Evolutionary conservation across 1,284 basidiomycete species (phyloP), one percentile per base, ranked within the genome.

Genomic region (Xerocomus amazonicus): DNA sequence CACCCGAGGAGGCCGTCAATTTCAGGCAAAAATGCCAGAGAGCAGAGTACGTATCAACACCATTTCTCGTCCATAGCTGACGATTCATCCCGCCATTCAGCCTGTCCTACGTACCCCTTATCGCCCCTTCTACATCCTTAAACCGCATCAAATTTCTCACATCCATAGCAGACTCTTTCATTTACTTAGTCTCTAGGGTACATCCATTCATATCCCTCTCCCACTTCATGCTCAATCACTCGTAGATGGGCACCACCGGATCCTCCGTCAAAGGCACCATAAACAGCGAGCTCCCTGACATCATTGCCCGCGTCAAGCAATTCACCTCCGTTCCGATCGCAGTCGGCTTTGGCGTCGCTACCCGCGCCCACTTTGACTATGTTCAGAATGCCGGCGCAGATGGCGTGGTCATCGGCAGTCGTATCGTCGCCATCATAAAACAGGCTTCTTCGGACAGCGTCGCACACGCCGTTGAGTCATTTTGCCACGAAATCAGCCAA

Each of bases 331-430:
- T 63, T 28, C 93, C 96, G 3, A 78, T 99, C 45, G 95, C 93
- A 9, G 96, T 99, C 56, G 97, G 96, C 19, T 99, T 99, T 65
- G 96, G 96, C 46, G 92, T 99, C 23, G 87, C 94, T 23, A 96
- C 88, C n/a, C 83, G 90, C 17, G 81, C 85, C 19, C 95, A 99
- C 70, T 97, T 95, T 68, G 83, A 96, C 56, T 78, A 81, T 51
- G 92, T 97, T 50, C 81, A 80, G 32, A 77, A 85, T 51, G 81
- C 92, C 17, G 96, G 96, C 37, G 92, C 95, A 4, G 94, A 98
- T 60, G 97, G 89, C 54, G 92, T 97, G 29, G 96, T 98, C 47
- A 84, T 99, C 54, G 96, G 96, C 37, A 95, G 90, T 61, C 84
- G 87, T 53, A 72, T 99, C 37, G 87, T 96, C 53, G 73, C 78